Base-by-base conservation (phyloP, 148 eudicot species). In the Mesembryanthemum crystallinum region DNA sequence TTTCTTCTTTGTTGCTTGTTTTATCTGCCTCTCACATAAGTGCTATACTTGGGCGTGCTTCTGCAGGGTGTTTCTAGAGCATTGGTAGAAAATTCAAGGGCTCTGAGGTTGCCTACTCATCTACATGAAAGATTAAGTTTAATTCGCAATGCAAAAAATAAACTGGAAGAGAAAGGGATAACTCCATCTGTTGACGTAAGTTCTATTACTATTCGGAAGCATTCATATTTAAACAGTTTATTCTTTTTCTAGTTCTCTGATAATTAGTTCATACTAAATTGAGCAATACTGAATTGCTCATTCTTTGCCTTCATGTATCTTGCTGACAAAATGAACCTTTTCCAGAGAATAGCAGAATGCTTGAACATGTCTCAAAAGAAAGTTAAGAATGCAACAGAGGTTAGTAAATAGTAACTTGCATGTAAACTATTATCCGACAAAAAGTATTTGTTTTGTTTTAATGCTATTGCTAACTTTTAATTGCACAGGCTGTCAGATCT, bases 371-470 rank as follows among this genome's bases (percentile, higher is more conserved):
- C 98, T 7, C 91, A 85, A 24, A 88, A 86, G 89, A 95, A 95
- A 89, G 86, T 95, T 73, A 86, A 83, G 82, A 92, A 95, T 80
- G 99, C 99, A 52, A 92, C 91, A 69, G 91, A 92, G 97, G 99
- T 92, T 76, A 72, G 69, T 72, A 23, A 71, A 62, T 17, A 62
- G 55, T 45, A 3, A 24, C 69, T 58, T 8, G 7, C 25, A 8
- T 42, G 27, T 29, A 30, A 64, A 13, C n/a, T 66, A n/a, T 33
- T 1, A 55, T 49, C n/a, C 47, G 14, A 60, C 64, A 8, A 7
- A 33, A 10, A 32, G 13, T 42, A 29, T 11, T n/a, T 13, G 21
- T 39, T 60, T 29, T 51, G 17, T 18, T 37, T 30, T 29, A 7
- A 32, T 64, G 67, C 30, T 62, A 25, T 49, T 57, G 65, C 73